These are phyloP conservation scores for Xylaria flabelliformis DNA, from an alignment of 495 filamentous ascomycete genomes.

Conservation along the genomic window DNA sequence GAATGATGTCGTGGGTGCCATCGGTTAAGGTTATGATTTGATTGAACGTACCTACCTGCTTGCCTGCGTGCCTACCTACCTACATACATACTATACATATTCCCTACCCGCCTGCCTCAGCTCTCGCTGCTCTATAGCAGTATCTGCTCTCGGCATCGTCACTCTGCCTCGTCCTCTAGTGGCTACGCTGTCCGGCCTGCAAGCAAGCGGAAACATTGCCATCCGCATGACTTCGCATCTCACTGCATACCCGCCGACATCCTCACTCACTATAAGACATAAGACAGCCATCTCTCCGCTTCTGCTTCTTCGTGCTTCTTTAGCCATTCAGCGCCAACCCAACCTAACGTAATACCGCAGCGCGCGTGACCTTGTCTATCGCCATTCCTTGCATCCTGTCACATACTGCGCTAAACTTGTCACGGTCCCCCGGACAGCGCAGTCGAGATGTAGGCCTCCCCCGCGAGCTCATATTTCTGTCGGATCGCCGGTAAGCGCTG, in stretches of 20 bases:
- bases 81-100: no score
- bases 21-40: not conserved
- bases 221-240: constrained; percentile 13
- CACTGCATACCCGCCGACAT: not conserved
- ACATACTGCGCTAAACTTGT: not conserved
- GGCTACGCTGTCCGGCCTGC: not conserved
- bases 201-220: not conserved
- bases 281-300: constrained; percentile 6
- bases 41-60: not conserved
- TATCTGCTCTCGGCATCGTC: not conserved
- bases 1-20: constrained; percentile 21
- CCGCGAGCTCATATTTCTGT: not conserved
- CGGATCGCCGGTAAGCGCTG: not conserved
- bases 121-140: not conserved
- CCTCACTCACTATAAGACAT: constrained; percentile 6
- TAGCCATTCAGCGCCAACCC: not conserved
- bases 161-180: not conserved
- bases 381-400: not conserved
- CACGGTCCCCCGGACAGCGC: constrained; percentile 3
- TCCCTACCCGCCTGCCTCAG: not conserved
- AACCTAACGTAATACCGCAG: not conserved
- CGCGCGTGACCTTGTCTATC: constrained; percentile 6
- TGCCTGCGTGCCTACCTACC: not conserved
- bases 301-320: not conserved
- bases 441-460: constrained; percentile 23